Evolutionary conservation across 768 basidiomycete species (phyloP).

Genomic region (Boletus rubroflammeus): DNA sequence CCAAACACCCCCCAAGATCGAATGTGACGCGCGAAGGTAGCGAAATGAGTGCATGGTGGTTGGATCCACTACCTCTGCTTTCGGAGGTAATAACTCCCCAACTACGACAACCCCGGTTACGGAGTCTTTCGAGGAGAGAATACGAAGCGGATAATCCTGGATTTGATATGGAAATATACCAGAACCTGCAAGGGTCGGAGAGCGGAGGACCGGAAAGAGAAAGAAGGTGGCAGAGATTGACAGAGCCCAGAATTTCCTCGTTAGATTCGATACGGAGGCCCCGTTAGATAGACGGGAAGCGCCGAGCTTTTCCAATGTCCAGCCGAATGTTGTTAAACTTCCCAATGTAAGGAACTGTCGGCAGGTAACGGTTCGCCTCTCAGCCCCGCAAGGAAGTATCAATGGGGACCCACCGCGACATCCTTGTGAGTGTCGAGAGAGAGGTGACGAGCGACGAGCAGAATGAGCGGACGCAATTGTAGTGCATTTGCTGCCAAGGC

Average conservation of each 20-base stretch:
- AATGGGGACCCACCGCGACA: slow-evolving; percentile 15
- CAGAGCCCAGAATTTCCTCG: slow-evolving; percentile 12
- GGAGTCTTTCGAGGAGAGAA: slow-evolving; percentile 65
- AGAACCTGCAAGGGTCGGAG: slow-evolving; percentile 58
- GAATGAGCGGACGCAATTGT: slow-evolving; percentile 24
- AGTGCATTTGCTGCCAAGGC: slow-evolving; percentile 25
- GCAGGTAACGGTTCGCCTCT: background rate
- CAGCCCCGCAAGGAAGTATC: background rate
- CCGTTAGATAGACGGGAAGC: background rate
- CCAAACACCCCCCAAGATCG: slow-evolving; percentile 78
- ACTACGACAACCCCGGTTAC: slow-evolving; percentile 83
- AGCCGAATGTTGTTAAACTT: slow-evolving; percentile 12
- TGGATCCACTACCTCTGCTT: slow-evolving; percentile 27
- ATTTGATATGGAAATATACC: slow-evolving; percentile 47
- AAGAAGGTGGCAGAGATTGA: slow-evolving; percentile 34
- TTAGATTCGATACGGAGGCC: background rate
- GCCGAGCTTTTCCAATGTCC: slow-evolving; percentile 6
- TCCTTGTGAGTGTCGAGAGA: slow-evolving; percentile 21
- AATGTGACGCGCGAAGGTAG: slow-evolving; percentile 63
- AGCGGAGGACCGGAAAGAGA: slow-evolving; percentile 39
- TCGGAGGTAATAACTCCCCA: slow-evolving; percentile 57
- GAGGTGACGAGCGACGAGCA: slow-evolving; percentile 10
- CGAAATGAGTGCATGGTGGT: slow-evolving; percentile 46
- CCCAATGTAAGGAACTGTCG: slow-evolving; percentile 26
- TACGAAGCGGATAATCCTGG: slow-evolving; percentile 52